A percentile compares a stretch with the other conserved stretches of the same genome.
Evolutionary conservation across 2,329 filamentous ascomycete genomes (phyloP).

Genomic region (Phialocephala subalpina): DNA sequence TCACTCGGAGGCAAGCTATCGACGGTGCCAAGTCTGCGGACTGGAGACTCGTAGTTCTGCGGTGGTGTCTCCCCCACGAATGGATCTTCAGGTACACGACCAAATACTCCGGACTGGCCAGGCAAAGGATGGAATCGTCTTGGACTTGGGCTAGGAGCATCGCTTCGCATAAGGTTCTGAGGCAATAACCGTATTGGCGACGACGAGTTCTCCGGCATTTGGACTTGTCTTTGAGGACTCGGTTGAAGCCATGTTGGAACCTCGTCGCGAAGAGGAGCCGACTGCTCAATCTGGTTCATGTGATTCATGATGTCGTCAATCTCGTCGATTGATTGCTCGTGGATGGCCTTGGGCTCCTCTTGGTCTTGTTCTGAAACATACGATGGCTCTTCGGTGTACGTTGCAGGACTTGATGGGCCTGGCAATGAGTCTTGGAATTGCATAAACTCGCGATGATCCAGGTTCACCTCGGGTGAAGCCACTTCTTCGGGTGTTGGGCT

Average conservation of each 20-base stretch:
- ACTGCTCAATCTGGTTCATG: constrained; percentile 75
- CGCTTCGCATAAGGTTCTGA: constrained; percentile 65
- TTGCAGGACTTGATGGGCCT: constrained; percentile 31
- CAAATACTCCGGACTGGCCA: constrained; percentile 56
- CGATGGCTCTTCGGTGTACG: constrained; percentile 22
- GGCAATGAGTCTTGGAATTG: constrained; percentile 40
- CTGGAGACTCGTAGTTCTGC: constrained; percentile 57
- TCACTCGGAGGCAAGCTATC: constrained; percentile 79
- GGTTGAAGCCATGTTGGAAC: constrained; percentile 54
- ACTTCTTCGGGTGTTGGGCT: constrained; percentile 36
- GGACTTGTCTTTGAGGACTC: constrained; percentile 50
- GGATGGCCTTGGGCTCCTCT: constrained; percentile 22
- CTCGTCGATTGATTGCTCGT: constrained; percentile 71
- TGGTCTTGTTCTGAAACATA: constrained; percentile 23
- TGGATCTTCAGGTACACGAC: constrained; percentile 54
- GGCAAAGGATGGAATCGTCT: constrained; percentile 58
- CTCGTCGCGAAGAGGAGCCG: constrained; percentile 36
- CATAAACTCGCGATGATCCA: constrained; percentile 36
- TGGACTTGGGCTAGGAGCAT: constrained; percentile 78
- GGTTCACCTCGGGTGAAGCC: constrained; percentile 27
- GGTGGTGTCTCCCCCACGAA: constrained; percentile 41
- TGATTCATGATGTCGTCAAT: constrained; percentile 94
- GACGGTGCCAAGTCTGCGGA: constrained; percentile 69
- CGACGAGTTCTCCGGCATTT: constrained; percentile 51
- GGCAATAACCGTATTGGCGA: constrained; percentile 63